phyloP scores from a whole-genome alignment of 2,329 filamentous ascomycete species.

The Dothistroma pini region DNA sequence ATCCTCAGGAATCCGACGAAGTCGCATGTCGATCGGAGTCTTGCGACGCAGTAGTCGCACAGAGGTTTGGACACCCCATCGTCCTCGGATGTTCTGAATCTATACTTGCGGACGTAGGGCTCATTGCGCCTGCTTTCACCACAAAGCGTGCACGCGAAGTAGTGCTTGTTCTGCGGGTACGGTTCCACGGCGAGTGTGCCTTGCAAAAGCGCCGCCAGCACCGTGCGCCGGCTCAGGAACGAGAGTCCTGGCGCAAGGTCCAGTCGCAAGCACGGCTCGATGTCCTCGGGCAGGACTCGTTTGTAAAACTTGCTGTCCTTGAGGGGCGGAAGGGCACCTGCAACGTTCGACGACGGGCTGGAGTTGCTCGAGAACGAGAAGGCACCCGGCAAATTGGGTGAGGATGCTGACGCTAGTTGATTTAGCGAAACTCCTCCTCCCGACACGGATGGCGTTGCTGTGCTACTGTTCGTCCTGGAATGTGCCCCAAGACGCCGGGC shows the following conservation, averaged over 20 bases:
- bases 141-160: constrained; percentile 77
- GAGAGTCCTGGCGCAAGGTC: constrained; percentile 87
- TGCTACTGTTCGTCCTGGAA: constrained; percentile 61
- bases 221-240: constrained; percentile 84
- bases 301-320: constrained; percentile 96
- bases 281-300: constrained; percentile 79
- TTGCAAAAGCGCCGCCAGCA: constrained; percentile 77
- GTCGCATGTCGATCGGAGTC: constrained; percentile 84
- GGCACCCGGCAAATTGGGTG: constrained; percentile 43
- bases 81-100: constrained; percentile 83
- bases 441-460: constrained; percentile 36
- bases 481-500: constrained; percentile 51
- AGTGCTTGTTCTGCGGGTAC: constrained; percentile 55
- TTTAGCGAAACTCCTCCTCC: constrained; percentile 51
- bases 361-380: constrained; percentile 37
- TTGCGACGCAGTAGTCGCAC: constrained; percentile 80
- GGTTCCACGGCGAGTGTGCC: constrained; percentile 88
- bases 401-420: constrained; percentile 20
- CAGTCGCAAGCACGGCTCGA: constrained; percentile 87
- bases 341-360: constrained; percentile 31
- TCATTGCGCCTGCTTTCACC: constrained; percentile 74
- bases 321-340: constrained; percentile 54
- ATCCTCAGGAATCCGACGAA: constrained; percentile 89
- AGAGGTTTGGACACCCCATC: constrained; percentile 85
- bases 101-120: constrained; percentile 71